Base-by-base conservation (phyloP, 148 eudicot genomes). In the Talinum fruticosum region DNA sequence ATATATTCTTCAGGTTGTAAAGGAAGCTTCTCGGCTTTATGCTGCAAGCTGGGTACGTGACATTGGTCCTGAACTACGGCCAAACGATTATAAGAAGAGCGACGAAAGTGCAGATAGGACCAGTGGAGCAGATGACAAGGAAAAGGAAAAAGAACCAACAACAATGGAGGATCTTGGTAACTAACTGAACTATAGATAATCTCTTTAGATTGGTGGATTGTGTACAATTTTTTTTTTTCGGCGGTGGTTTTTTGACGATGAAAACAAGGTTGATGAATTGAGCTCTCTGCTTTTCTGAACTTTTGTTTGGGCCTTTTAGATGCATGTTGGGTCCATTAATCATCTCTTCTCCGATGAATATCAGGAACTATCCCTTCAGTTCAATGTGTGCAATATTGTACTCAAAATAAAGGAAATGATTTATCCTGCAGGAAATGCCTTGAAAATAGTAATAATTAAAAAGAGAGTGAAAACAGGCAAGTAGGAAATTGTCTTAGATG, bases 41-140 rank as follows among this genome's bases (percentile, higher is more conserved):
- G 88, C 84, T 69, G 96, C 92, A 23, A 92, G 97, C 78, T 95
- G 96, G 96, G 97, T 92, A 62, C 87, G 97, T 74, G 98, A 94
- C 87, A 94, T 94, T 82, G 96, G 97, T 78, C 98, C 97, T 30
- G 97, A 95, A 15, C 92, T 95, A 66, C 85, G 89, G 57, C 97
- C 98, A 78, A 80, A 86, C 76, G 88, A 92, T 23, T 88, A 92
- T 73, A 88, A 91, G 83, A 85, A 84, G 80, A 75, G 64, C 26
- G 89, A 85, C 45, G 85, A 88, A 57, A 66, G 41, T 34, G 82
- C 64, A 61, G 87, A 82, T 49, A 71, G 76, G 53, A 54, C 65
- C 34, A 78, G 76, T 87, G 86, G 81, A 44, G 86, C 30, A 74
- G 76, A 76, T 75, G 81, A 53, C 57, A 72, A 75, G 37, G 71